Conservation (phyloP, 2,329 filamentous ascomycete genomes). For the Didymella exigua region DNA sequence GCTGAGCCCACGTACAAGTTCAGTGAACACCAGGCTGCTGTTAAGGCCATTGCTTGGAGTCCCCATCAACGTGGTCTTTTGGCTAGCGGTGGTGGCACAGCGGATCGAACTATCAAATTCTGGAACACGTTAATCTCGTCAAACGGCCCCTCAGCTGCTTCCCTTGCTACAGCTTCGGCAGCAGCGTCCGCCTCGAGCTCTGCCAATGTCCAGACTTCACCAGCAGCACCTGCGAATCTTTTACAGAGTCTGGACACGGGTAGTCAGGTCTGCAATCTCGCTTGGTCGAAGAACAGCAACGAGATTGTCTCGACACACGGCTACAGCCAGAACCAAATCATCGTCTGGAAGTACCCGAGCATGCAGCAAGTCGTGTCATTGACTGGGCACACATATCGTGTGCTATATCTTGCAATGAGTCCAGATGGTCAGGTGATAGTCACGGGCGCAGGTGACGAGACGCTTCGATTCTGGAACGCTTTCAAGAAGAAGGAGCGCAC, state of each 20-base stretch:
- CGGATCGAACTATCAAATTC: slow-evolving; percentile 95
- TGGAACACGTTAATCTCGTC: slow-evolving; percentile 91
- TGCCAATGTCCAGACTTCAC: slow-evolving; percentile 38
- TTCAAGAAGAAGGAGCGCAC: slow-evolving; percentile 82
- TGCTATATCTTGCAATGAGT: slow-evolving; percentile 96
- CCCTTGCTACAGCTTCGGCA: slow-evolving; percentile 47
- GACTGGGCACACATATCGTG: slow-evolving; percentile 95
- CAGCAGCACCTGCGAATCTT: slow-evolving; percentile 51
- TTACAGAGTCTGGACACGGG: slow-evolving; percentile 90
- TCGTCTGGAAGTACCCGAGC: slow-evolving; percentile 98
- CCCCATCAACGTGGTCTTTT: slow-evolving; percentile 92
- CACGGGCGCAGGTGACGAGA: slow-evolving; percentile 95
- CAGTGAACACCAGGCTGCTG: slow-evolving; percentile 90
- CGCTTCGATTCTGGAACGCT: slow-evolving; percentile 93
- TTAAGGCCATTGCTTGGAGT: slow-evolving; percentile 98
- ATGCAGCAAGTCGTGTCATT: slow-evolving; percentile 97
- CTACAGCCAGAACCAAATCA: slow-evolving; percentile 97
- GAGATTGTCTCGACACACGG: slow-evolving; percentile 97
- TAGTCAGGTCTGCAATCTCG: slow-evolving; percentile 97
- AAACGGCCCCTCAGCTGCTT: slow-evolving; percentile 48
- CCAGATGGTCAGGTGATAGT: slow-evolving; percentile 93
- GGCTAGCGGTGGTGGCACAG: slow-evolving; percentile 95
- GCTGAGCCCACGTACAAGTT: slow-evolving; percentile 93
- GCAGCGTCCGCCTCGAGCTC: slow-evolving; percentile 42
- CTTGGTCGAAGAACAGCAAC: slow-evolving; percentile 97